These are phyloP conservation scores for Talaromyces nanjingensis DNA, from an alignment of 495 filamentous ascomycete species.

Conservation along the genomic window DNA sequence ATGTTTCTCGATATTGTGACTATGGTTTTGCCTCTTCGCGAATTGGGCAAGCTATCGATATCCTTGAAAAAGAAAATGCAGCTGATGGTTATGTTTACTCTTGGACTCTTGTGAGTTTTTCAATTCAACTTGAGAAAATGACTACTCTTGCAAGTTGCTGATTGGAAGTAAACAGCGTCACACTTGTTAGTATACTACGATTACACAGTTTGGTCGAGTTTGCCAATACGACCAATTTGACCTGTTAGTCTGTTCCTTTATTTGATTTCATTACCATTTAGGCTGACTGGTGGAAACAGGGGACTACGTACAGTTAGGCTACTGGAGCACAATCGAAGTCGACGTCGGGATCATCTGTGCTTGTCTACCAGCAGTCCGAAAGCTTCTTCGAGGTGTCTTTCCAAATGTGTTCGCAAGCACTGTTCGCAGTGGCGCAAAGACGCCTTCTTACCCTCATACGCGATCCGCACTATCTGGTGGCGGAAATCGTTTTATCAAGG, in stretches of 20 bases:
- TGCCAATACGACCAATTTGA: constrained; percentile 23
- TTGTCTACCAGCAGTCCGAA: constrained; percentile 26
- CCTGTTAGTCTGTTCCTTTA: constrained; percentile 20
- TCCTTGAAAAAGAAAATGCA: constrained; percentile 22
- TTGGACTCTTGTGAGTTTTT: constrained; percentile 29
- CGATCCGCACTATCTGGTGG: not conserved
- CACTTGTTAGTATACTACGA: constrained; percentile 28
- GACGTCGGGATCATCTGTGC: constrained; percentile 29
- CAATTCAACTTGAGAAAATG: not conserved
- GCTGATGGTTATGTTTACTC: constrained; percentile 30
- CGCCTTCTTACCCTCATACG: not conserved
- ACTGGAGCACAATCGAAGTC: constrained; percentile 29
- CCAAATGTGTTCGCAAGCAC: constrained; percentile 21
- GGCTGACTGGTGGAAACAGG: constrained; percentile 13
- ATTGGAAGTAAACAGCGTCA: constrained; percentile 17
- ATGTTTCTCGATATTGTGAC: constrained; percentile 41
- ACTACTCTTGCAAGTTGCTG: not conserved
- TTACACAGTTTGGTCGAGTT: constrained; percentile 27
- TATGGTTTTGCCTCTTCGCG: constrained; percentile 33
- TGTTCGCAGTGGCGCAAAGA: not conserved
- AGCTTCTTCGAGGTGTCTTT: constrained; percentile 19
- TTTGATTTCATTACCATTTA: too few relatives aligned
- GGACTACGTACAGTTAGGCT: constrained; percentile 27
- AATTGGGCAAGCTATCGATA: constrained; percentile 26
- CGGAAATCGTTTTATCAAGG: not conserved